Percentiles rank a stretch among this genome's conserved stretches.
These are phyloP conservation scores for Penicillium sp. DNA, from an alignment of 2,329 filamentous ascomycete genomes.

Conservation along the genomic window DNA sequence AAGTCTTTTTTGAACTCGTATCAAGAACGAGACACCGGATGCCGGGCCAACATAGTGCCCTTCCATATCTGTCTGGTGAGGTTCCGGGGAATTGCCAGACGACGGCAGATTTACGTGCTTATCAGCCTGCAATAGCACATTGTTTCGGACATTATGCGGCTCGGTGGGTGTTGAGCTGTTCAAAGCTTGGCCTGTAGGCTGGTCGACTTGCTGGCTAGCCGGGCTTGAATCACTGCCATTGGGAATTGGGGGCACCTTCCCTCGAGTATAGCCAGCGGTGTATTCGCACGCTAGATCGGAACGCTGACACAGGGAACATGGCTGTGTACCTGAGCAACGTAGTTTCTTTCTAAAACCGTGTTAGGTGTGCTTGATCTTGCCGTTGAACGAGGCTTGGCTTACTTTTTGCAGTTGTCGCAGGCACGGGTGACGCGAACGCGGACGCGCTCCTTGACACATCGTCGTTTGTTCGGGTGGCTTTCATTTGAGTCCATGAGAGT, in stretches of 20 bases:
- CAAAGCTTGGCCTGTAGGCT: neutral
- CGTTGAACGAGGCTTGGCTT: neutral
- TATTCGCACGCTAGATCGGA: conserved; percentile 16
- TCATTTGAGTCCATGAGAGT: conserved; percentile 13
- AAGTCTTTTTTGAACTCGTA: conserved; percentile 23
- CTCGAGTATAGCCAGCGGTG: conserved; percentile 22
- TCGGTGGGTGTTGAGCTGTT: neutral
- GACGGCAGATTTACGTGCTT: conserved; percentile 1
- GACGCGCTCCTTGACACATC: conserved; percentile 21
- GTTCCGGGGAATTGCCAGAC: conserved; percentile 21
- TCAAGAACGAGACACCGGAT: conserved; percentile 22
- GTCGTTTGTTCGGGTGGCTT: conserved; percentile 16
- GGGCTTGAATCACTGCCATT: neutral
- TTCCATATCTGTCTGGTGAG: conserved; percentile 24
- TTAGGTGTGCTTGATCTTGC: neutral
- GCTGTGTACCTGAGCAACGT: conserved; percentile 23
- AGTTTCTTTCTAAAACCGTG: conserved; percentile 18
- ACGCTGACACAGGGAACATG: conserved; percentile 20
- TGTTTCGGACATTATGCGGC: neutral
- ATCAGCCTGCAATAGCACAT: neutral
- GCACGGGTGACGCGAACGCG: conserved; percentile 25
- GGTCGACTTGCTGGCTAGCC: neutral
- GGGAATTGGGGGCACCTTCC: conserved; percentile 20
- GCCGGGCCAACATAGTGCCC: conserved; percentile 25
- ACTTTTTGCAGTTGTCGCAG: conserved; percentile 23